Base-by-base conservation (phyloP, 352 stramenopile genomes). In the Phytophthora cryptogea region DNA sequence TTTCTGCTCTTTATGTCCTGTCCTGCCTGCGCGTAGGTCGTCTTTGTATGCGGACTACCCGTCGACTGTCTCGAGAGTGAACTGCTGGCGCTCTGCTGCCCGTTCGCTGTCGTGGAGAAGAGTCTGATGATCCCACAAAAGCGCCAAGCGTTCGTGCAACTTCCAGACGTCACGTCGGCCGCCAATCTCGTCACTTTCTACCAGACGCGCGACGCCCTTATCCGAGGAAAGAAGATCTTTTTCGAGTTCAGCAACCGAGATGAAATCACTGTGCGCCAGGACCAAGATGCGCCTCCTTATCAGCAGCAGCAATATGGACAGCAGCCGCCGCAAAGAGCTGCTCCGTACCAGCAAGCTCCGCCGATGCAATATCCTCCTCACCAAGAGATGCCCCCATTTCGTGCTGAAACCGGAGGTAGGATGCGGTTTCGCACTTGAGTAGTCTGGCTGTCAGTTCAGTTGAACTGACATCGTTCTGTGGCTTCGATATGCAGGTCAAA, bases 61-160 rank as follows among this genome's bases (percentile, higher is more conserved):
- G 57, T 71, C 23, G 85, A 94, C 55, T 94, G 85, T 58, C 70
- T 94, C 26, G 85, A 94, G 58, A 92, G 82, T 46, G 85, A 94
- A 53, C 73, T 94, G 26, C 77, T 94, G 23, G 85, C 85, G 39
- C 73, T 94, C 30, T 91, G 83, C 57, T 90, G 79, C 28, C 85
- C 85, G 4, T 94, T 94, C 54, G 82, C 85, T 9, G 78, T 89
- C 2, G 85, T 94, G 8, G 85, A 94, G 57, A 94, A 94, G 59
- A 74, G 75, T 46, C 65, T 92, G 17, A 60, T 94, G 66, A 85
- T 90, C 54, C 74, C 80, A 13, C 74, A 83, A 16, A 92, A 91
- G 59, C 76, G 76, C 61, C 78, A 91, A 63, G 85, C 85, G 31
- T 91, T 94, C 63, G 80, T 94, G 36, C 82, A 94, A 56, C 72